These are phyloP conservation scores for Bisporella sp. DNA, from an alignment of 2,329 filamentous ascomycete genomes.

Conservation along the genomic window DNA sequence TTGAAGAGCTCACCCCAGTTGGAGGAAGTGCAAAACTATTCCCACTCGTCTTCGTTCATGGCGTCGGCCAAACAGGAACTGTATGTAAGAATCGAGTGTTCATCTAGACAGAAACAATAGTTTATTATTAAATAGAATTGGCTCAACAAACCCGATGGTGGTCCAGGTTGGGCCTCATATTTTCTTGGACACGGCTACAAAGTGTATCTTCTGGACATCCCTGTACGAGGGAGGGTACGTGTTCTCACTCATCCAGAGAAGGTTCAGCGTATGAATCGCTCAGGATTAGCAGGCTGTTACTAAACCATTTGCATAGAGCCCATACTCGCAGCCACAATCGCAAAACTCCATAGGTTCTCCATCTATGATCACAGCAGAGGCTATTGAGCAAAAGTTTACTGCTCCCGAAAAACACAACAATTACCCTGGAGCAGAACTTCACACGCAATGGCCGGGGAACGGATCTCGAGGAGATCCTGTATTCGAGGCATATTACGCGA, in stretches of 20 bases:
- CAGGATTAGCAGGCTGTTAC: too few species aligned
- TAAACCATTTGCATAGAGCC: not conserved
- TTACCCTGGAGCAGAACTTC: slow-evolving; percentile 30
- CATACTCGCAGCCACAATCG: not conserved
- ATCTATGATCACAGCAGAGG: slow-evolving; percentile 9
- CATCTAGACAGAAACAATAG: not conserved
- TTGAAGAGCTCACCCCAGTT: slow-evolving; percentile 39
- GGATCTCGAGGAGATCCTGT: slow-evolving; percentile 17
- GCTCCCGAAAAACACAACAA: slow-evolving; percentile 13
- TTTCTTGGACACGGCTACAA: slow-evolving; percentile 38
- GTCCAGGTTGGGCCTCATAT: slow-evolving; percentile 39
- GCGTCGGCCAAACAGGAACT: slow-evolving; percentile 18
- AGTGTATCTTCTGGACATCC: slow-evolving; percentile 34
- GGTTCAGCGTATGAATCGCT: too few species aligned
- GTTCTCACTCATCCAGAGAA: not conserved
- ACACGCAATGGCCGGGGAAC: slow-evolving; percentile 34
- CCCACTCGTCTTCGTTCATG: slow-evolving; percentile 22
- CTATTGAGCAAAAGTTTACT: slow-evolving; percentile 23
- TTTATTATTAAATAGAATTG: slow-evolving; percentile 26
- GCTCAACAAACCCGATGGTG: slow-evolving; percentile 40
- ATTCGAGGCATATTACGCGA: slow-evolving; percentile 29
- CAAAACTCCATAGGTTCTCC: not conserved
- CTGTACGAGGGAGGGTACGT: not conserved
- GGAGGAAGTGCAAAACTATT: slow-evolving; percentile 7
- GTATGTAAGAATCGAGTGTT: slow-evolving; percentile 9